Percentiles rank a stretch among this genome's conserved stretches.
Conservation (phyloP, 495 filamentous ascomycete genomes). For the Pseudevernia furfuracea region DNA sequence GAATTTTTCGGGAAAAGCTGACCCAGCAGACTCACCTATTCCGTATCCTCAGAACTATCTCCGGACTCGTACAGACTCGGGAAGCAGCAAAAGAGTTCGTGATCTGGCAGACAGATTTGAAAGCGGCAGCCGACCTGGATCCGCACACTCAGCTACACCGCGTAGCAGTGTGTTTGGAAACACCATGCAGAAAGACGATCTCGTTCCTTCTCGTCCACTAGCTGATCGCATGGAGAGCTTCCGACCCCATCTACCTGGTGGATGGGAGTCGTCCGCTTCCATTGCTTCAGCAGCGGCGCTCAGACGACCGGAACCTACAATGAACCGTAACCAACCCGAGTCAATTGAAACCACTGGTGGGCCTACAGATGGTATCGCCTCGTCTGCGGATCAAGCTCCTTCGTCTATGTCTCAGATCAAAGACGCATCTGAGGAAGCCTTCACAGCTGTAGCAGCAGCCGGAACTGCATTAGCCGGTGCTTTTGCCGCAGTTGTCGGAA, state of each 20-base stretch:
- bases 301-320: neutral
- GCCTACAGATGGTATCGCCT: neutral
- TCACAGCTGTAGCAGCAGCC: conserved; percentile 25
- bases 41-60: conserved; percentile 3
- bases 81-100: conserved; percentile 38
- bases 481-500: conserved; percentile 20
- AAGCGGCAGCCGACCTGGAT: conserved; percentile 27
- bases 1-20: neutral
- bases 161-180: conserved; percentile 14
- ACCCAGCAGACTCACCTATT: conserved; percentile 7
- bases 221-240: conserved; percentile 36
- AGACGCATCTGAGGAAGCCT: conserved; percentile 19
- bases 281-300: conserved; percentile 29
- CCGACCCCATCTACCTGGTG: conserved; percentile 55
- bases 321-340: neutral
- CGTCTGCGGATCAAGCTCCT: neutral
- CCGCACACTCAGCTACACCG: conserved; percentile 30
- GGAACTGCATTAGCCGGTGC: conserved; percentile 24
- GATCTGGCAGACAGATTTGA: conserved; percentile 44
- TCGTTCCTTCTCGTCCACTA: conserved; percentile 28
- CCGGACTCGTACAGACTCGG: conserved; percentile 31
- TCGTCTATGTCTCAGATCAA: conserved; percentile 14
- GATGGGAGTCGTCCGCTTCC: conserved; percentile 55
- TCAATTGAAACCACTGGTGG: neutral
- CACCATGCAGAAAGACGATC: conserved; percentile 18